Base-by-base conservation (phyloP, 208 protist genomes). In the Leishmania braziliensis region DNA sequence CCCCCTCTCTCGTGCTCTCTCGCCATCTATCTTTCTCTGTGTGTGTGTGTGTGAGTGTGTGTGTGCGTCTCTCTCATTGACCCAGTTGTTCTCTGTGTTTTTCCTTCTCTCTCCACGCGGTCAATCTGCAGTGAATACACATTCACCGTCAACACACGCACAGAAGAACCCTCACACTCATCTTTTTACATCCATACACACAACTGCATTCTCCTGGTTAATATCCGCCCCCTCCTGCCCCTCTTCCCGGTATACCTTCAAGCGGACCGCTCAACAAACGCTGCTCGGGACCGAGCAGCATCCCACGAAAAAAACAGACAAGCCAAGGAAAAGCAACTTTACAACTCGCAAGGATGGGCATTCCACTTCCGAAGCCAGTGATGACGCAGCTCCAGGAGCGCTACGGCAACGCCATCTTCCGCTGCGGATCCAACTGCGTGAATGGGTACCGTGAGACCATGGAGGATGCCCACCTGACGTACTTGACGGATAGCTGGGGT, bases 371-470 rank as follows among this genome's bases (percentile, higher is more conserved):
- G 82, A 98, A 97, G 83, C 95, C 95, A 78, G 93, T 97, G 69
- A 89, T 97, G 86, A 97, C 93, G 82, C 90, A 96, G 79, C 79
- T 97, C 39, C 90, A 94, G 83, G 95, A 98, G 86, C 90, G 93
- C 39, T 79, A 92, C 78, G 95, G 95, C n/a, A 98, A 96, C 82
- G 76, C 89, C 68, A 95, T 95, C 79, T 98, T 98, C 82, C 90
- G 93, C 71, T 93, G 91, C 78, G 95, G 93, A 77, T 94, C 91
- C 86, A 93, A 88, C 86, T 98, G 93, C 69, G 93, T 98, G 65
- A 98, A 98, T 81, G 95, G 95, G 56, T 97, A 96, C 84, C 92
- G 95, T 78, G 95, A 98, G 75, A 94, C 86, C 60, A 98, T 98
- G 95, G 93, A 98, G 82, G 95, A 98, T 80, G 92, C 92, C 5